Evolutionary conservation across 2,329 filamentous ascomycete genomes (phyloP), one percentile per base, ranked within the genome.

Genomic region (Coniochaeta ligniaria): DNA sequence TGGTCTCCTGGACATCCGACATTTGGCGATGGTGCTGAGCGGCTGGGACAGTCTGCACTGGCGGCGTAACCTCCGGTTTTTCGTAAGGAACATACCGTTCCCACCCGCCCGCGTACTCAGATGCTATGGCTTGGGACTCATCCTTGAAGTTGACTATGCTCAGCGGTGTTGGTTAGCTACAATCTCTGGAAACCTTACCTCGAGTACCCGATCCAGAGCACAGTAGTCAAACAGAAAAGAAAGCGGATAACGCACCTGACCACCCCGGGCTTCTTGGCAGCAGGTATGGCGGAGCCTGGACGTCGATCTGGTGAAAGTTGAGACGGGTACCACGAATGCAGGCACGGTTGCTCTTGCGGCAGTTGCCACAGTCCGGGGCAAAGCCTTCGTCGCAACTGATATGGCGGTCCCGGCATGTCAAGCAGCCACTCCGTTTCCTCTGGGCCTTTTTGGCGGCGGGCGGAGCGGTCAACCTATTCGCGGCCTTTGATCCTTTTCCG

Each of bases 351-450:
- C 93, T 95, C 75, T 96, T 97, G 62, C 86, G 85, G 75, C 94
- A 97, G 69, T 97, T 97, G 68, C 89, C 80, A 64, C 83, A 86
- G 36, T 80, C 76, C 6, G 82, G 83, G 4, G 75, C 26, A 24
- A 52, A 68, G 6, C 80, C 87, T 73, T 96, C 92, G 70, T 96
- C 93, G 73, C 93, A 96, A 74, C 96, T 96, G 58, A 96, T 78
- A 78, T 96, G 93, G 55, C 92, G 81, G 73, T 96, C 90, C 66
- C 93, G 83, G 74, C 93, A 97, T 2, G 93, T 97, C 65, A 96
- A 77, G 72, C 93, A 97, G 41, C 93, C 93, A 3, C 93, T 97
- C 55, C 94, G 86, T 20, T 96, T 92, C 65, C 93, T 83, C 75
- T 89, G 94, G n/a, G 91, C 87, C 73, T 93, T 94, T 64, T 70